These are phyloP conservation scores for Blastobotrys indianensis DNA, from an alignment of 1,139 yeast species.

Conservation along the genomic window DNA sequence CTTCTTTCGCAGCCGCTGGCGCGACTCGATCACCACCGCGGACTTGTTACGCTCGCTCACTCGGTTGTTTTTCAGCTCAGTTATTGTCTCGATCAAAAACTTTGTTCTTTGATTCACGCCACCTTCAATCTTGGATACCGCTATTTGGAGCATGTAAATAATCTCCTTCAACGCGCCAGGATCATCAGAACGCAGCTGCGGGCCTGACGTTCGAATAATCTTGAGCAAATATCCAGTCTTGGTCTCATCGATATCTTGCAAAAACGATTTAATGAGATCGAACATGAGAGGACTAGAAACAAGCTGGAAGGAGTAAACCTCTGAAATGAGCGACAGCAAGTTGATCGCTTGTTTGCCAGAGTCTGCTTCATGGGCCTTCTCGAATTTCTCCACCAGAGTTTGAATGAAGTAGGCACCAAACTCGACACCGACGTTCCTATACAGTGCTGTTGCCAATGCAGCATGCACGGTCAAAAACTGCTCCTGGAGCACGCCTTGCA, in stretches of 20 bases:
- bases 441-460: conserved; percentile 67
- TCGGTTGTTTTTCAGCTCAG: conserved; percentile 82
- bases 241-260: conserved; percentile 54
- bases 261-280: conserved; percentile 59
- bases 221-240: conserved; percentile 74
- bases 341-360: conserved; percentile 59
- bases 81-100: conserved; percentile 77
- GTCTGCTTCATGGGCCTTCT: conserved; percentile 29
- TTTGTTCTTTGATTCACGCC: conserved; percentile 60
- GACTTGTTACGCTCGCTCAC: conserved; percentile 35
- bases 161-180: conserved; percentile 81
- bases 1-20: conserved; percentile 61
- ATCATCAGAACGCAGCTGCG: conserved; percentile 83
- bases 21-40: conserved; percentile 43
- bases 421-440: conserved; percentile 73
- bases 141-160: conserved; percentile 50
- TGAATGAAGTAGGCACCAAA: conserved; percentile 89
- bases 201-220: conserved; percentile 70
- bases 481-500: conserved; percentile 63
- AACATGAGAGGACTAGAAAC: conserved; percentile 69
- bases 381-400: conserved; percentile 62
- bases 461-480: conserved; percentile 78
- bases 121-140: conserved; percentile 37
- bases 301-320: conserved; percentile 71
- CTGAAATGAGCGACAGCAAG: conserved; percentile 65